phyloP scores from a whole-genome alignment of 2,329 filamentous ascomycete species.

The Diaporthe sp. region DNA sequence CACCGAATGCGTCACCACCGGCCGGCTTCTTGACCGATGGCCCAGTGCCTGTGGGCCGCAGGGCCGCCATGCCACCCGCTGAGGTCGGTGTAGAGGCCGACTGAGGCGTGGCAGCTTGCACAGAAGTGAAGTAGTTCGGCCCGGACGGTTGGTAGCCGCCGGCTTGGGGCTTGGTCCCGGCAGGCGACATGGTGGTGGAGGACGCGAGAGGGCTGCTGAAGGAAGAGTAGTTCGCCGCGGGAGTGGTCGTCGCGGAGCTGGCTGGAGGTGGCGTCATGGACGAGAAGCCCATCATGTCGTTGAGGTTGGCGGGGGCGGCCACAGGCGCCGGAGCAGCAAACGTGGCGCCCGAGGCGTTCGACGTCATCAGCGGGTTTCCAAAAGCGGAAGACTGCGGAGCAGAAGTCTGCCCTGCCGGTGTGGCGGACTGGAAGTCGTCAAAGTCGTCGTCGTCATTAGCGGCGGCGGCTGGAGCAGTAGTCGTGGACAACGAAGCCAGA shows the following conservation, averaged over 20 bases:
- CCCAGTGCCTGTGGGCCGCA: slow-evolving; percentile 38
- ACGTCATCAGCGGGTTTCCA: slow-evolving; percentile 58
- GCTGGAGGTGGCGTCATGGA: slow-evolving; percentile 81
- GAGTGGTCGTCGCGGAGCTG: slow-evolving; percentile 60
- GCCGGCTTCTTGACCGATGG: slow-evolving; percentile 53
- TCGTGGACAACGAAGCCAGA: slow-evolving; percentile 56
- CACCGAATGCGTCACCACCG: slow-evolving; percentile 89
- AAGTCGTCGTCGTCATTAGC: slow-evolving; percentile 89
- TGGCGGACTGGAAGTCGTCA: slow-evolving; percentile 95
- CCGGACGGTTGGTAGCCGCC: slow-evolving; percentile 78
- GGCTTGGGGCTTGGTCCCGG: slow-evolving; percentile 59
- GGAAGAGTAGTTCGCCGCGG: slow-evolving; percentile 72
- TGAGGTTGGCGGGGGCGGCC: slow-evolving; percentile 83
- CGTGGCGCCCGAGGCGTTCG: slow-evolving; percentile 69
- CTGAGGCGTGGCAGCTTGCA: slow-evolving; percentile 57
- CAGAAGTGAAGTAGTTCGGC: slow-evolving; percentile 96
- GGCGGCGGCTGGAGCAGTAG: slow-evolving; percentile 37
- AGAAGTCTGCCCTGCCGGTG: slow-evolving; percentile 62
- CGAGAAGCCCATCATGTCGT: slow-evolving; percentile 81
- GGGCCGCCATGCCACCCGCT: slow-evolving; percentile 42
- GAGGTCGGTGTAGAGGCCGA: slow-evolving; percentile 41
- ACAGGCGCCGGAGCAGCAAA: slow-evolving; percentile 87
- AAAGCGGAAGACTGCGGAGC: slow-evolving; percentile 54
- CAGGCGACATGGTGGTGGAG: slow-evolving; percentile 50
- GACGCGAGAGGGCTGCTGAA: slow-evolving; percentile 61